Conservation (phyloP, 441 rosid species). For the Daphne laureola region DNA sequence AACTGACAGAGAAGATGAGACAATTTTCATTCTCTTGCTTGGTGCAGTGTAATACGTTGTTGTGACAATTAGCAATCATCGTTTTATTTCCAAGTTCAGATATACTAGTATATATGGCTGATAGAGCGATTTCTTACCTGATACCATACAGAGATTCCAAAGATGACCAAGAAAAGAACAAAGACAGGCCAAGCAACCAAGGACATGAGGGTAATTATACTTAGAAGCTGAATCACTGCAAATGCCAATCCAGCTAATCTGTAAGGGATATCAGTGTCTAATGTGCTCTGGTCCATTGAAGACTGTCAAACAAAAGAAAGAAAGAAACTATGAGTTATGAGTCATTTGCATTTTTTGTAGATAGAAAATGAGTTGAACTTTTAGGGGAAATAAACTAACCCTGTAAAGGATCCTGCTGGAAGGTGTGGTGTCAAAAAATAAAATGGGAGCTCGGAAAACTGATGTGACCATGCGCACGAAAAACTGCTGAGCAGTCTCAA, state of each 20-base stretch:
- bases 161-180: constrained; percentile 38
- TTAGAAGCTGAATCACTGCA: constrained; percentile 52
- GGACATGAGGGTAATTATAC: constrained; percentile 49
- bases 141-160: constrained; percentile 54
- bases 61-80: not conserved
- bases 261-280: constrained; percentile 61
- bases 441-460: constrained; percentile 53
- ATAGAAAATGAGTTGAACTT: not conserved
- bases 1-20: no score
- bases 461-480: constrained; percentile 41
- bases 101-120: not conserved
- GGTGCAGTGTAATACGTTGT: not conserved
- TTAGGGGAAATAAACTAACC: constrained; percentile 27
- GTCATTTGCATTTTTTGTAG: not conserved
- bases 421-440: constrained; percentile 58
- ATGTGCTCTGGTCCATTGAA: constrained; percentile 56
- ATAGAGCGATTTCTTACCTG: constrained; percentile 30
- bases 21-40: no score
- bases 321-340: not conserved
- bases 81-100: not conserved
- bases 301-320: constrained; percentile 24
- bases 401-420: constrained; percentile 50
- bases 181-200: constrained; percentile 54
- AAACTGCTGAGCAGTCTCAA: constrained; percentile 46
- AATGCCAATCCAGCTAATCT: constrained; percentile 59